Evolutionary conservation across 2,329 filamentous ascomycete genomes (phyloP), one percentile per base, ranked within the genome.

Genomic region (Raffaelea ambrosiae): DNA sequence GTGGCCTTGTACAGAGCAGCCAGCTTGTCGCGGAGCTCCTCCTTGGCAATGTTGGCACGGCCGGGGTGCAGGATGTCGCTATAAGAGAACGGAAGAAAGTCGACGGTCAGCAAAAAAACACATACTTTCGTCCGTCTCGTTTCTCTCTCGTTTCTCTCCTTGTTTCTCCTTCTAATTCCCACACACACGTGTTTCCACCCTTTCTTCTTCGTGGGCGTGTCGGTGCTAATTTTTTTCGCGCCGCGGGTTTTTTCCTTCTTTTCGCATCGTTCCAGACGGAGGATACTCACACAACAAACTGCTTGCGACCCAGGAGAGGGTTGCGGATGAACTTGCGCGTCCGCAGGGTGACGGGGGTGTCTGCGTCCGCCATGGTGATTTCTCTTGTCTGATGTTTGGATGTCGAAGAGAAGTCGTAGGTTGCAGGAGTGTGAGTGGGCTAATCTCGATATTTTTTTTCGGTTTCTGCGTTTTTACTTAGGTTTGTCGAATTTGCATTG

Each of bases 321-420:
- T 98, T 98, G 80, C 90, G 88, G 78, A 97, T 94, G 87, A 98
- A 98, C 82, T 97, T 97, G 87, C 93, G 91, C 76, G 93, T 98
- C 79, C 93, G 83, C 77, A 90, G 76, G 66, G 85, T 89, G 70
- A 89, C 84, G 68, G 84, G 75, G 64, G 74, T 73, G 70, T 88
- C 84, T 67, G 74, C 73, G 76, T 90, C 86, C 76, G 90, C 86
- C 91, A 96, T 95, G 47, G 51, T 55, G 54, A 58, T 57, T 47
- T 38, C 50, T 38, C 31, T 46, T 35, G 29, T 48, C 33, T 44
- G 44, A 48, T 45, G 41, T 16, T 50, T 48, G 47, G 45, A 40
- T 43, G 43, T 23, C 31, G n/a, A 20, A 11, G 18, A 42, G 20
- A 42, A 21, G 31, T 20, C 11, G 29, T 19, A 14, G 33, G 16